These are phyloP conservation scores for Xerocomellus amylosporus DNA, from an alignment of 768 basidiomycete genomes.

Conservation along the genomic window DNA sequence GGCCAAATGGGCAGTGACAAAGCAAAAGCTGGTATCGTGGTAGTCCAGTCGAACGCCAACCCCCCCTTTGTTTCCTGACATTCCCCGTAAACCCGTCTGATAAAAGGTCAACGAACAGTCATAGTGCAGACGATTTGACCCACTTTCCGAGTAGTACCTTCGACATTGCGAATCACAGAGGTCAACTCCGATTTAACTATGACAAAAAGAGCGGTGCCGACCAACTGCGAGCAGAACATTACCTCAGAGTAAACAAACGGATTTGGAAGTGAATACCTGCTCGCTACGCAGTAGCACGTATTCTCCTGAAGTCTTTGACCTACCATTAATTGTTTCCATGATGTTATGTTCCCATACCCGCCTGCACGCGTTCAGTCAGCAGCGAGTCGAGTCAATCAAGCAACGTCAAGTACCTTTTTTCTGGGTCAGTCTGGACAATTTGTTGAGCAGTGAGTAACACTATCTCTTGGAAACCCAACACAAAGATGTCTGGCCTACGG, in stretches of 20 bases:
- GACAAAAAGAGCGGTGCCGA: slow-evolving; percentile 90
- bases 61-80: slow-evolving; percentile 97
- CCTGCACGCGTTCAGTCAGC: slow-evolving; percentile 39
- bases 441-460: slow-evolving; percentile 97
- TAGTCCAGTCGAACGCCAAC: slow-evolving; percentile 92
- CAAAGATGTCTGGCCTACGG: slow-evolving; percentile 81
- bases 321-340: slow-evolving; percentile 69
- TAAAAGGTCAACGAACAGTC: background rate
- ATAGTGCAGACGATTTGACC: background rate
- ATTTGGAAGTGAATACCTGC: slow-evolving; percentile 51
- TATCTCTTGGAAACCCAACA: slow-evolving; percentile 94
- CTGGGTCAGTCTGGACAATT: slow-evolving; percentile 93
- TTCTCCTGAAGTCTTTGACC: slow-evolving; percentile 62
- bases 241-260: background rate
- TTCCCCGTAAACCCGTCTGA: slow-evolving; percentile 85
- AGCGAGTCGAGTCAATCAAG: background rate
- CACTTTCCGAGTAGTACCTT: slow-evolving; percentile 89
- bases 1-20: slow-evolving; percentile 93
- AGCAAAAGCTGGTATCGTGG: slow-evolving; percentile 89
- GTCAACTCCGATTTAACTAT: slow-evolving; percentile 77
- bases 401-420: slow-evolving; percentile 65
- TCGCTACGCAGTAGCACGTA: slow-evolving; percentile 91
- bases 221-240: slow-evolving; percentile 55
- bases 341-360: slow-evolving; percentile 85
- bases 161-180: slow-evolving; percentile 84